These are phyloP conservation scores for Vanderwaltozyma yarrowii DNA, from an alignment of 805 yeast species.

Conservation along the genomic window DNA sequence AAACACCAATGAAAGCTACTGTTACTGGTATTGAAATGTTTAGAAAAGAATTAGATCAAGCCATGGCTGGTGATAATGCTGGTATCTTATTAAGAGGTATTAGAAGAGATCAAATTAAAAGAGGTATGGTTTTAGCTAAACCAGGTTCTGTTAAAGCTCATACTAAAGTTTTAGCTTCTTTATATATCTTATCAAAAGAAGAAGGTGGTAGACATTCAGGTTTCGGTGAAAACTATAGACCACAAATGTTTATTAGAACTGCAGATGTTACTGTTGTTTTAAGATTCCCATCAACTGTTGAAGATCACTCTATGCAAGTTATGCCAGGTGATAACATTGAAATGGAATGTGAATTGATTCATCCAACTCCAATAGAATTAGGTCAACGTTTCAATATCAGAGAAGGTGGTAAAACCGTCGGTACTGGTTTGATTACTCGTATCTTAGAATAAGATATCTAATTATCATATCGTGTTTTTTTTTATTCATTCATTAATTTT, in stretches of 20 bases:
- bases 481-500: too few species aligned
- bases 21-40: constrained; percentile 99
- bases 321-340: constrained; percentile 98
- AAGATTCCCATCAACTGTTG: constrained; percentile 76
- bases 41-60: constrained; percentile 95
- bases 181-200: constrained; percentile 87
- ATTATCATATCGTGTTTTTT: neutral
- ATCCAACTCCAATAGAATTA: constrained; percentile 88
- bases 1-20: constrained; percentile 79
- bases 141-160: constrained; percentile 88
- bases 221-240: constrained; percentile 94
- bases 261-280: constrained; percentile 88
- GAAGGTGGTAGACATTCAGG: constrained; percentile 99
- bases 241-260: constrained; percentile 94
- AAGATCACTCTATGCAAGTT: constrained; percentile 81
- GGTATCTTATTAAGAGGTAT: constrained; percentile 96
- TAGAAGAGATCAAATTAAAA: constrained; percentile 90
- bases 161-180: constrained; percentile 86
- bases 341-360: constrained; percentile 83
- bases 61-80: constrained; percentile 99
- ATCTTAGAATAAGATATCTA: constrained; percentile 43
- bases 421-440: constrained; percentile 96
- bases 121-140: constrained; percentile 97
- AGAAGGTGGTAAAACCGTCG: constrained; percentile 99
- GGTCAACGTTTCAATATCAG: constrained; percentile 99